A percentile compares a stretch with the other conserved stretches of the same genome.
These are phyloP conservation scores for Pichia cactophila DNA, from an alignment of 1,139 yeast genomes.

Conservation along the genomic window DNA sequence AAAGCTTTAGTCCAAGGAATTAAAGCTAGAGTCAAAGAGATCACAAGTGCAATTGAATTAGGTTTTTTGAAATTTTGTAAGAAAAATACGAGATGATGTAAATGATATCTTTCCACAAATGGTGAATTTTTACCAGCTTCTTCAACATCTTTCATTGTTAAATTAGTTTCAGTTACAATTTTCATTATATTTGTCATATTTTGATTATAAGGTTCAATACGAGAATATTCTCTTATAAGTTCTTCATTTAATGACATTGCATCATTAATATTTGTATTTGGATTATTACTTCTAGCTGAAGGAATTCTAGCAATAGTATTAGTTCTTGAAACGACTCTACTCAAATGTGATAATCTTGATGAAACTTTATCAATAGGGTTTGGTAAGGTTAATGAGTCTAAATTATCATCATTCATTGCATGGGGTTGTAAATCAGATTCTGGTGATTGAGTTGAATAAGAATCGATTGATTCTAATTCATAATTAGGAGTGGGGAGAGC, in stretches of 20 bases:
- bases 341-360: conserved; percentile 9
- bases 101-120: conserved; percentile 29
- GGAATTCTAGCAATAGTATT: conserved; percentile 23
- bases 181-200: conserved; percentile 23
- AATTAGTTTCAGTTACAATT: conserved; percentile 28
- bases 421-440: not conserved
- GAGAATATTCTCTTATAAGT: conserved; percentile 28
- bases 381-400: conserved; percentile 8
- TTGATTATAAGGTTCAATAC: conserved; percentile 27
- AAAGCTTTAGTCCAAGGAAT: conserved; percentile 81
- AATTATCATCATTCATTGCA: not conserved
- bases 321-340: conserved; percentile 9
- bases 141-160: conserved; percentile 25
- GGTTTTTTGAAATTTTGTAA: conserved; percentile 61
- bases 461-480: not conserved
- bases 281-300: conserved; percentile 23
- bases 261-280: conserved; percentile 7
- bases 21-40: conserved; percentile 64
- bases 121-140: conserved; percentile 22
- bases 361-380: not conserved
- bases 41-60: conserved; percentile 58
- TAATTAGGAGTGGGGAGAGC: not conserved
- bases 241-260: conserved; percentile 21
- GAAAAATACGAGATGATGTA: conserved; percentile 29
- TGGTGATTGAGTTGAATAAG: not conserved